Evolutionary conservation across 306 rosid genomes (phyloP).

Genomic region (Fagus sylvatica): DNA sequence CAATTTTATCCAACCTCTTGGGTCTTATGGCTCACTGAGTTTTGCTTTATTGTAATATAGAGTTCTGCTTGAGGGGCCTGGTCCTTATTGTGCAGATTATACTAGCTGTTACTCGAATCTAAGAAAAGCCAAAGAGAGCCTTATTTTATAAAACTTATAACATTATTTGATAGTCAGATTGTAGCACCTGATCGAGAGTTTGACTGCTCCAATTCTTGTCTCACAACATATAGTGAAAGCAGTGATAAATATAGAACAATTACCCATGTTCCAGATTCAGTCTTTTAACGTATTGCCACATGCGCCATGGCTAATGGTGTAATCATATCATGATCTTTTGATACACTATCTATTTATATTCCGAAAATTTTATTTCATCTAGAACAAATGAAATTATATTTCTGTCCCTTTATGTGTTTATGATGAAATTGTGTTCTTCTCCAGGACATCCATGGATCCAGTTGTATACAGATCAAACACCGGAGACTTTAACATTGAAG

Average conservation of each 20-base stretch:
- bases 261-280: neutral
- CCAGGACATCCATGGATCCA: constrained; percentile 97
- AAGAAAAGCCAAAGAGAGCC: neutral
- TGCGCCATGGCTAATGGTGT: neutral
- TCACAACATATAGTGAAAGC: neutral
- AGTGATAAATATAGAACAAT: neutral
- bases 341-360: neutral
- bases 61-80: neutral
- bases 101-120: neutral
- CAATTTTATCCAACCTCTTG: neutral
- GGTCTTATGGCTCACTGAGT: neutral
- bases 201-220: neutral
- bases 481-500: constrained; percentile 58
- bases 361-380: constrained; percentile 7
- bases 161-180: neutral
- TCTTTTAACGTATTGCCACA: neutral
- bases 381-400: constrained; percentile 23
- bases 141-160: neutral
- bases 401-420: neutral
- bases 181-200: neutral
- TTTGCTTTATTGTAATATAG: neutral
- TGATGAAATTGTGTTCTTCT: constrained; percentile 14
- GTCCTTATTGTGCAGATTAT: neutral
- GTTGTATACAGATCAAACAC: constrained; percentile 71
- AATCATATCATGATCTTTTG: neutral